phyloP scores from a whole-genome alignment of 2,329 filamentous ascomycete species.

The Tolypocladium pustulatum region DNA sequence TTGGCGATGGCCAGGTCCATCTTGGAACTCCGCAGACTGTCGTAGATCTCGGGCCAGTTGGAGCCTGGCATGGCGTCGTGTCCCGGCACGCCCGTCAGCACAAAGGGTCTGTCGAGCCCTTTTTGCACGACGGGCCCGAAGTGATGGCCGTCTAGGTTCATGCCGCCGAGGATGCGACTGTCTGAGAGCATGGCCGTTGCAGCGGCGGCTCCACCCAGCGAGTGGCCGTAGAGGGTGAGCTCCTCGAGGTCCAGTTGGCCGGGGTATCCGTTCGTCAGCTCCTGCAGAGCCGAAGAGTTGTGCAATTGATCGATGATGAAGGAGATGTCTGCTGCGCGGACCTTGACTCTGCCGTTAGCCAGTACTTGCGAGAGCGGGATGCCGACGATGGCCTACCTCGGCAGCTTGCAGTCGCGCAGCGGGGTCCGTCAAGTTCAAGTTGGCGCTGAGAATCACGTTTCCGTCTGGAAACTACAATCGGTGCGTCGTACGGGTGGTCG shows the following conservation, averaged over 20 bases:
- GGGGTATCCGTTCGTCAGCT: constrained; percentile 1
- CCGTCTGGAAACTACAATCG: constrained; percentile 29
- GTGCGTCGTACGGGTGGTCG: constrained; percentile 33
- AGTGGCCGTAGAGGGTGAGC: constrained; percentile 22
- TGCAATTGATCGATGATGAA: constrained; percentile 23
- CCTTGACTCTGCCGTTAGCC: constrained; percentile 3
- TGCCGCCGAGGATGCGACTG: constrained; percentile 19
- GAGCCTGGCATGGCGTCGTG: constrained; percentile 9
- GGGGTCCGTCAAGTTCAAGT: constrained; percentile 7
- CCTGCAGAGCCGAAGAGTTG: background rate
- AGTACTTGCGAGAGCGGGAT: background rate
- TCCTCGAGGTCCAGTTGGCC: constrained; percentile 5
- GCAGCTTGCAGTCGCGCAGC: background rate
- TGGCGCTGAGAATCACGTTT: constrained; percentile 8
- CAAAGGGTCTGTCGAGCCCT: constrained; percentile 12
- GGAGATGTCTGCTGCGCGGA: constrained; percentile 19
- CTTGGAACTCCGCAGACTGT: constrained; percentile 2
- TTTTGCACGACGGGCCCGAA: constrained; percentile 8
- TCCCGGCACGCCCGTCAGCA: constrained; percentile 6
- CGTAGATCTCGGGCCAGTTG: constrained; percentile 8
- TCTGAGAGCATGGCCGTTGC: constrained; percentile 17
- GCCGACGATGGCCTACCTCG: background rate
- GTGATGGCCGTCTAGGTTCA: constrained; percentile 26
- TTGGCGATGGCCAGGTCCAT: constrained; percentile 7
- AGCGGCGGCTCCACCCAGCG: constrained; percentile 22